Conservation (phyloP, 2,329 filamentous ascomycete species). For the Leptographium radiaticola region DNA sequence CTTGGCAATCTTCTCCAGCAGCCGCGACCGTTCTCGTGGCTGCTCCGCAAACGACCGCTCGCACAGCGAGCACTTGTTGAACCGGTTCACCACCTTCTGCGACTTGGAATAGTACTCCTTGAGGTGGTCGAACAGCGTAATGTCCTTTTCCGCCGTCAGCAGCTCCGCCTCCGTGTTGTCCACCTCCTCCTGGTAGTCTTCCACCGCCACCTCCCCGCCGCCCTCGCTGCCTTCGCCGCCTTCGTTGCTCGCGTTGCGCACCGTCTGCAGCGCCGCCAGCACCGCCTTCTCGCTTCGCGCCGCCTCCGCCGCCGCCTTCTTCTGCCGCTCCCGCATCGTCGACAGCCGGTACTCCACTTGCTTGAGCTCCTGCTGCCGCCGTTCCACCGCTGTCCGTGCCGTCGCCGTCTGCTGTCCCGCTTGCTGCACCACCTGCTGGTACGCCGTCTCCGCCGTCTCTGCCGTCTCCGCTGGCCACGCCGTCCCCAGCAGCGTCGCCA, state of each 20-base stretch:
- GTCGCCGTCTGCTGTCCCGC: conserved; percentile 35
- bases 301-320: conserved; percentile 50
- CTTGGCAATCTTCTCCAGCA: conserved; percentile 54
- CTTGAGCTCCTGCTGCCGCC: conserved; percentile 57
- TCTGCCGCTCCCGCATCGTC: conserved; percentile 48
- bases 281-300: conserved; percentile 47
- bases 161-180: conserved; percentile 39
- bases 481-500: conserved; percentile 49
- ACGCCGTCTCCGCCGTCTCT: conserved; percentile 48
- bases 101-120: conserved; percentile 60
- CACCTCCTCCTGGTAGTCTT: conserved; percentile 41
- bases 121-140: conserved; percentile 55
- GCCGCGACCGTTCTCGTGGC: conserved; percentile 44
- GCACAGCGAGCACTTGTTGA: conserved; percentile 68
- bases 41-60: conserved; percentile 52
- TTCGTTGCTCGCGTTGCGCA: conserved; percentile 20
- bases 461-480: conserved; percentile 52
- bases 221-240: conserved; percentile 12
- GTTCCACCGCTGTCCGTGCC: conserved; percentile 58
- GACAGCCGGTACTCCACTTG: conserved; percentile 64
- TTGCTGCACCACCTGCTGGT: conserved; percentile 47
- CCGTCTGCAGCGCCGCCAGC: conserved; percentile 30
- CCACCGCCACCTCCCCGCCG: conserved; percentile 24
- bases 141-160: conserved; percentile 49
- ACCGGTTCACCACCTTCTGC: conserved; percentile 48